Evolutionary conservation across 176 grass and related monocot species (phyloP), one percentile per base, ranked within the genome.

Genomic region (Dendrocalamus sinicus): DNA sequence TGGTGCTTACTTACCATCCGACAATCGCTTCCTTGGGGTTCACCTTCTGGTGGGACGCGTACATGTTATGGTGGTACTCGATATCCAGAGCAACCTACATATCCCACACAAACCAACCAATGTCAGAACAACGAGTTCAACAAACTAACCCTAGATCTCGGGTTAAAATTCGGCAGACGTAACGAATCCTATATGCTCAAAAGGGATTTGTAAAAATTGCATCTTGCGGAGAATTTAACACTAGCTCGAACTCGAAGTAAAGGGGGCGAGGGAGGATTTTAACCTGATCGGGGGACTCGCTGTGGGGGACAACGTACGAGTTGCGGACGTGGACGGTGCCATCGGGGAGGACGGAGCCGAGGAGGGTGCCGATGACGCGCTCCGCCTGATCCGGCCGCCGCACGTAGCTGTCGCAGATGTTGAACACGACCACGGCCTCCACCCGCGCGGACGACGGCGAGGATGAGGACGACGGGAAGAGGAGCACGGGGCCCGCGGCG

Each of bases 41-140:
- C 41, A 96, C 93, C 86, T 96, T 99, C 19, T 94, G 93, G 84
- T 96, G 93, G 17, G 93, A 99, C 19, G 84, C 54, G 26, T 92
- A 99, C 91, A 99, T 96, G 86, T 92, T 96, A 47, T 91, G 96
- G 85, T 98, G 93, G 83, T 98, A 98, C 77, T 99, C 93, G 62
- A 96, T 92, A 84, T 96, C 93, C 30, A 99, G 80, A 61, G 96
- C 96, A 83, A 99, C 96, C 96, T 99, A 62, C 32, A 59, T 51
- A 8, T n/a, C 40, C 45, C 11, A 26, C 7, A 26, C 13, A n/a
- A 3, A 37, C 26, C 20, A 17, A 76, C 2, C 20, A 22, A 54
- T 17, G 48, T 82, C 9, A 70, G 53, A 58, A 40, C 0, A 32
- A 41, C 32, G n/a, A 23, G 19, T 19, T 47, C 23, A 63, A 17